Percentiles rank a stretch among this genome's conserved stretches.
Evolutionary conservation across 352 stramenopile genomes (phyloP).

Genomic region (Pythium periplocum): DNA sequence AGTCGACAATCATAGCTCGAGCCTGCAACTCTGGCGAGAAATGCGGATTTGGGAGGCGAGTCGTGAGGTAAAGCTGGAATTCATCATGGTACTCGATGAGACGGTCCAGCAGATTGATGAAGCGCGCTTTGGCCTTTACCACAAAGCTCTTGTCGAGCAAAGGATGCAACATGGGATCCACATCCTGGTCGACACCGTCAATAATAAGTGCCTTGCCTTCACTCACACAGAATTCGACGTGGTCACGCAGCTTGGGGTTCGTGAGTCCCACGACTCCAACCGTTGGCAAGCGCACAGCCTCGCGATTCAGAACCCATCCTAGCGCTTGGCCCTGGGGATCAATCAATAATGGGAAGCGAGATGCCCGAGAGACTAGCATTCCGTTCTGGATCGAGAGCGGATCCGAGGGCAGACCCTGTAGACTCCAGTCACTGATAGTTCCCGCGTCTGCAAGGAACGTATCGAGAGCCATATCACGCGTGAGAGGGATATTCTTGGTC

Average conservation of each 20-base stretch:
- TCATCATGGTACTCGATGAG: conserved; percentile 61
- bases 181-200: conserved; percentile 63
- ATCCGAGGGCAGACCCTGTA: conserved; percentile 85
- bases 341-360: conserved; percentile 82
- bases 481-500: conserved; percentile 63
- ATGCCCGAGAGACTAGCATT: conserved; percentile 76
- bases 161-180: conserved; percentile 52
- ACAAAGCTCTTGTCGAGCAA: conserved; percentile 68
- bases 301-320: conserved; percentile 75
- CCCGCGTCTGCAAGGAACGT: conserved; percentile 75
- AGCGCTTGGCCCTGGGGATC: conserved; percentile 89
- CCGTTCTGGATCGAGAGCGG: conserved; percentile 89
- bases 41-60: conserved; percentile 56
- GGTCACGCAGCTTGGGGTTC: conserved; percentile 70
- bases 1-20: conserved; percentile 78
- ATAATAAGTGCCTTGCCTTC: conserved; percentile 86
- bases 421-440: conserved; percentile 84
- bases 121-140: conserved; percentile 50
- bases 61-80: conserved; percentile 67
- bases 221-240: conserved; percentile 83
- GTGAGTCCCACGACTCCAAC: conserved; percentile 48
- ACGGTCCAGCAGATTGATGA: conserved; percentile 66
- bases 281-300: conserved; percentile 51
- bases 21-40: conserved; percentile 70
- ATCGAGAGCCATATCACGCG: conserved; percentile 49